Percentiles rank a stretch among this genome's conserved stretches.
Conservation (phyloP, 768 basidiomycete species). For the Leccinum arenicola region DNA sequence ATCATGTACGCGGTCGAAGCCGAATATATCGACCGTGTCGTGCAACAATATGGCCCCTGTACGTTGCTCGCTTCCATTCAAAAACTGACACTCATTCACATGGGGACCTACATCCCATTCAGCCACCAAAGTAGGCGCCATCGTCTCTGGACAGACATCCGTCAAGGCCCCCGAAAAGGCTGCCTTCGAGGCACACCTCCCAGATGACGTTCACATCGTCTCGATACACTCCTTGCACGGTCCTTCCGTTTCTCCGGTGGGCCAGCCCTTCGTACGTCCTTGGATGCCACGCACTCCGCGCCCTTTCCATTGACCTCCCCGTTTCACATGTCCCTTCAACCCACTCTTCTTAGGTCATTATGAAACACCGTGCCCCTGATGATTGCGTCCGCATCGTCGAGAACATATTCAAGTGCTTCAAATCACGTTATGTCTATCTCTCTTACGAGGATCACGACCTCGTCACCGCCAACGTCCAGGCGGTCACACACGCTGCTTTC, state of each 20-base stretch:
- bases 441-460: conserved; percentile 96
- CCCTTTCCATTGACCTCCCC: background rate
- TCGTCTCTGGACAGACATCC: conserved; percentile 94
- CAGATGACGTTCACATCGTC: conserved; percentile 81
- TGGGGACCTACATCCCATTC: conserved; percentile 1
- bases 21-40: conserved; percentile 80
- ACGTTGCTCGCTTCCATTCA: conserved; percentile 24
- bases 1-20: conserved; percentile 97
- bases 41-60: conserved; percentile 91
- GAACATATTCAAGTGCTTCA: conserved; percentile 72
- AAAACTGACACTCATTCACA: background rate
- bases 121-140: conserved; percentile 91
- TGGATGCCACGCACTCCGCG: background rate
- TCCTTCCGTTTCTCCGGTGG: conserved; percentile 80
- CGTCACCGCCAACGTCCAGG: conserved; percentile 97
- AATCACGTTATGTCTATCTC: conserved; percentile 85
- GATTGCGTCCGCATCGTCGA: conserved; percentile 76
- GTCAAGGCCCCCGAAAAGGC: conserved; percentile 92
- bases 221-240: conserved; percentile 96
- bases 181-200: conserved; percentile 88
- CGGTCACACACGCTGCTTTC: conserved; percentile 97
- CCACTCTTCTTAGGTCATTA: conserved; percentile 65
- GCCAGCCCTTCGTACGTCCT: conserved; percentile 79
- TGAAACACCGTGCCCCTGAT: conserved; percentile 80
- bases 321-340: background rate